Evolutionary conservation across 495 filamentous ascomycete species (phyloP), one percentile per base, ranked within the genome.

Genomic region (Xylaria venustula): DNA sequence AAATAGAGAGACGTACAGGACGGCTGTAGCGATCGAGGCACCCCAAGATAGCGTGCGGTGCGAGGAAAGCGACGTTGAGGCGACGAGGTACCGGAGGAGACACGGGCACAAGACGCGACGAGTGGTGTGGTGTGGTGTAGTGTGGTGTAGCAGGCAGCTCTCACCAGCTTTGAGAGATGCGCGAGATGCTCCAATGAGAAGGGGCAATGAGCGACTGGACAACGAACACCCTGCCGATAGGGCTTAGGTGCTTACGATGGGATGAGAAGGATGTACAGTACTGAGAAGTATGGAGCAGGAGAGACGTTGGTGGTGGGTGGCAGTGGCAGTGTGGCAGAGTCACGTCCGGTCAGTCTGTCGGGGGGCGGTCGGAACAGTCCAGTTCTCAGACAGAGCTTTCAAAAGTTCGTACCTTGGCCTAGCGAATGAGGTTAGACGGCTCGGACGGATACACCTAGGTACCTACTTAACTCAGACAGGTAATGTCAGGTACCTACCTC

Each of bases 151-250:
- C 30, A 34, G 5, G 11, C 5, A 34, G 11, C 30, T 34, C 30
- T 25, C 8, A 7, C 11, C 20, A 15, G 25, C 23, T 25, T 55
- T 17, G 20, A 25, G 8, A 22, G 40, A 55, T 44, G 15, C 53
- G 40, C 40, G 53, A 55, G 37, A 45, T 45, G 15, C n/a, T 45
- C 57, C 57, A 60, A 60, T 60, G 36, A 36, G 47, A 36, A 36
- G 26, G 37, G 19, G n/a, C 30, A 45, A 28, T 32, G 57, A 22
- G 23, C 45, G 56, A 51, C 46, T 23, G 57, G n/a, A 37, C 20
- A 28, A 60, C 37, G 57, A 60, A 34, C 46, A 51, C 57, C 57
- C 49, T 44, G 37, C 34, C 57, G 47, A 45, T 52, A 44, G 47
- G 57, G 57, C 57, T 60, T 60, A 60, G 57, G 23, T 36, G 22